These are phyloP conservation scores for Ciborinia camelliae DNA, from an alignment of 2,329 filamentous ascomycete species.

Conservation along the genomic window DNA sequence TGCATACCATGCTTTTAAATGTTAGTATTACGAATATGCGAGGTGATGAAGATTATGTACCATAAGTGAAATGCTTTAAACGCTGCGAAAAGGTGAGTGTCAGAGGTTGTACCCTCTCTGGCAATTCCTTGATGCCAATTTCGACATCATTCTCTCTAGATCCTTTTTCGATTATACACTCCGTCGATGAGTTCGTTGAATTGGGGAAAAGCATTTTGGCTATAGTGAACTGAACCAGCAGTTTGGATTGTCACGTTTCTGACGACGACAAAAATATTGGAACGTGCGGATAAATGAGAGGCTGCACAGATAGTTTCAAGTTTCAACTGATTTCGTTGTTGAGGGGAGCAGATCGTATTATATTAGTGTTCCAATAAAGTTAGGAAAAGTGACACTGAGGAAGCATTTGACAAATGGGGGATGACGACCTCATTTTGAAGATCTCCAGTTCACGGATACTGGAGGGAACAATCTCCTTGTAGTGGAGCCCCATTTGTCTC, in stretches of 20 bases:
- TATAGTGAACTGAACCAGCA: constrained; percentile 18
- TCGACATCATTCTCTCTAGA: neutral
- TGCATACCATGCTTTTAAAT: constrained; percentile 58
- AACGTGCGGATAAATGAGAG: neutral
- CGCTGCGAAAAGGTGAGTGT: constrained; percentile 11
- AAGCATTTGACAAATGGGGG: constrained; percentile 7
- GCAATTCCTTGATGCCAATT: neutral
- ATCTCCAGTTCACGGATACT: neutral
- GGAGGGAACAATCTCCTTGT: constrained; percentile 1
- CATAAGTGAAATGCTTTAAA: constrained; percentile 19
- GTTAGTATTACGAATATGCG: constrained; percentile 27
- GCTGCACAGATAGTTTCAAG: neutral
- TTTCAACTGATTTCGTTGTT: neutral
- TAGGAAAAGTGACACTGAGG: constrained; percentile 9
- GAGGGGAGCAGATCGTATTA: constrained; percentile 5
- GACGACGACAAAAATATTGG: neutral
- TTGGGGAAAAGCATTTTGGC: constrained; percentile 13
- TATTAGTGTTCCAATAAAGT: constrained; percentile 12
- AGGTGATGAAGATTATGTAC: constrained; percentile 13
- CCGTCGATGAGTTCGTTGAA: neutral
- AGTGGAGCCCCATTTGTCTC: constrained; percentile 15
- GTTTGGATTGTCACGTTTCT: neutral
- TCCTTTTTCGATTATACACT: neutral
- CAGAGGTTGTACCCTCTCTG: constrained; percentile 6
- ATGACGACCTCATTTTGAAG: constrained; percentile 18